Evolutionary conservation across 2,329 filamentous ascomycete genomes (phyloP).

Genomic region (Huntiella bhutanensis): DNA sequence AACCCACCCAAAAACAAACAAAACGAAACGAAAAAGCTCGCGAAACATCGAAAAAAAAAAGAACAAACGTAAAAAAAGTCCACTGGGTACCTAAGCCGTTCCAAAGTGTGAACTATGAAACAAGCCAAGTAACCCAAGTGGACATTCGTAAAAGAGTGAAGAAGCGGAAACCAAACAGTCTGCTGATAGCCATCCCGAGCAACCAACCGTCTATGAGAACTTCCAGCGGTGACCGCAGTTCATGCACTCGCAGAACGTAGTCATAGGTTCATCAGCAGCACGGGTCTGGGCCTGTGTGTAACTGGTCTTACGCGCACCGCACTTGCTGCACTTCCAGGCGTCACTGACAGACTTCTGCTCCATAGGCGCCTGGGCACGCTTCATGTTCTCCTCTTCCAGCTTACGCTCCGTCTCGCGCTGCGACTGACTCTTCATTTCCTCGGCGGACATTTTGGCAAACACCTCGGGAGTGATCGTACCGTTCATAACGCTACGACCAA

Average conservation of each 20-base stretch:
- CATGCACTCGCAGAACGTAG: slow-evolving; percentile 55
- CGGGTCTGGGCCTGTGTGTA: slow-evolving; percentile 94
- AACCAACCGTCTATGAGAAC: slow-evolving; percentile 25
- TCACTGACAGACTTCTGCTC: slow-evolving; percentile 79
- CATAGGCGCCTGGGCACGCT: slow-evolving; percentile 86
- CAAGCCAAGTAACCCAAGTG: background rate
- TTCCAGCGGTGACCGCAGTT: slow-evolving; percentile 55
- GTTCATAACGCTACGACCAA: slow-evolving; percentile 56
- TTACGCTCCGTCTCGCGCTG: slow-evolving; percentile 57
- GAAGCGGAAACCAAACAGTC: background rate
- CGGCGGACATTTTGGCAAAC: slow-evolving; percentile 74
- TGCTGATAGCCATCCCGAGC: background rate
- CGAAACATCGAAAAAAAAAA: background rate
- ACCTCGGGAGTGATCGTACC: slow-evolving; percentile 52
- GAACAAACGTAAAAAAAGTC: background rate
- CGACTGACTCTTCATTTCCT: slow-evolving; percentile 79
- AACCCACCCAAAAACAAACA: background rate
- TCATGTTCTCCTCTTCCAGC: slow-evolving; percentile 84
- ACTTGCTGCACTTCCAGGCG: slow-evolving; percentile 76
- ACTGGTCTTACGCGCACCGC: slow-evolving; percentile 81
- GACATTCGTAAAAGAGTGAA: no score
- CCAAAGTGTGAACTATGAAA: background rate
- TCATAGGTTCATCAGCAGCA: slow-evolving; percentile 85
- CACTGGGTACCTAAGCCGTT: background rate
- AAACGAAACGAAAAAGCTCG: background rate